phyloP scores from a whole-genome alignment of 1,284 basidiomycete genomes.

The Mixia osmundae region DNA sequence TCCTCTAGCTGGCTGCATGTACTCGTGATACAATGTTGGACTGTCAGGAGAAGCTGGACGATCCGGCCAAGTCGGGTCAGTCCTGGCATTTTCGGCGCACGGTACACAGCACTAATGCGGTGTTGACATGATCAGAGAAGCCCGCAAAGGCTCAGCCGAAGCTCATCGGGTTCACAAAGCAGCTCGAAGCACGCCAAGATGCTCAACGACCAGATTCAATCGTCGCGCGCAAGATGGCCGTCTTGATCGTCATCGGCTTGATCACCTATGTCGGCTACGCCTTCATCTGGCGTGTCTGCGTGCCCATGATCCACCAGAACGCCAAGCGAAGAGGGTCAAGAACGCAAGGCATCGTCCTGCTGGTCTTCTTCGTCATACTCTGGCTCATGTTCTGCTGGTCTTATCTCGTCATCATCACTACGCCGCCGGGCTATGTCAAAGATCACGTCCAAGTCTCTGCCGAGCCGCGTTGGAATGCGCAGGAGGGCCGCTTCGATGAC shows the following conservation, averaged over 20 bases:
- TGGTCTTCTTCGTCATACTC: slow-evolving; percentile 1
- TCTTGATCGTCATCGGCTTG: not conserved
- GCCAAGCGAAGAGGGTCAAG: not conserved
- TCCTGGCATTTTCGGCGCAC: too few species aligned
- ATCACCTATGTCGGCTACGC: not conserved
- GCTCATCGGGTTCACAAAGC: too few species aligned
- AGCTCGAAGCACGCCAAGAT: not conserved
- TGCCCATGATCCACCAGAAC: not conserved
- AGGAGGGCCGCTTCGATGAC: too few species aligned
- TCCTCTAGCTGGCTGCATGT: too few species aligned
- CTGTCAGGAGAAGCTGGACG: too few species aligned
- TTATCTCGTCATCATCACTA: not conserved
- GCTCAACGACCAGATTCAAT: not conserved
- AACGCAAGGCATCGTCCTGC: not conserved
- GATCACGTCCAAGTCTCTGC: not conserved
- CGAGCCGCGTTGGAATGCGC: not conserved
- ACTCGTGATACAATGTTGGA: too few species aligned
- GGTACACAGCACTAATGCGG: too few species aligned
- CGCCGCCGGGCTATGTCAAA: slow-evolving; percentile 1
- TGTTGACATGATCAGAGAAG: too few species aligned
- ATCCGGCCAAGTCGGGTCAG: too few species aligned
- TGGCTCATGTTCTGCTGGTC: not conserved
- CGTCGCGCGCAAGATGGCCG: not conserved
- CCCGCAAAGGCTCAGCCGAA: too few species aligned
- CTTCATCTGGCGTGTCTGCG: not conserved